phyloP scores from a whole-genome alignment of 768 basidiomycete species.

The Dacryopinax spathularia region DNA sequence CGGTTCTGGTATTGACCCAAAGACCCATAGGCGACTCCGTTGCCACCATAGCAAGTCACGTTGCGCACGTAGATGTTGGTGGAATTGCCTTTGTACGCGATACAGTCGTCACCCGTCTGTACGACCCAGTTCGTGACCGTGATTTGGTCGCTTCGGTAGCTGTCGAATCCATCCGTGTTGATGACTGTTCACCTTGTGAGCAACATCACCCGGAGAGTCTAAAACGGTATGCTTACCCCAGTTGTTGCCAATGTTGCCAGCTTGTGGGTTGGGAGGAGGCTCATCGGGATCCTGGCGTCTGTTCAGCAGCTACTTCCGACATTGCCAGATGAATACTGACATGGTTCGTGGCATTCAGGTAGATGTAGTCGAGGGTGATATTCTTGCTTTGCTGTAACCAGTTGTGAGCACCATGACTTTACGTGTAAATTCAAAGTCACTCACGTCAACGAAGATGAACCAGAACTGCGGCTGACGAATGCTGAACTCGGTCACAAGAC shows the following conservation, averaged over 20 bases:
- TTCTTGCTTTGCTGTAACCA: neutral
- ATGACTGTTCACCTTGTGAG: constrained; percentile 18
- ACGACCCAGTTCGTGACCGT: constrained; percentile 29
- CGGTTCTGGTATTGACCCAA: constrained; percentile 26
- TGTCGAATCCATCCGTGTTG: constrained; percentile 30
- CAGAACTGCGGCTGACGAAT: neutral
- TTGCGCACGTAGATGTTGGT: constrained; percentile 31
- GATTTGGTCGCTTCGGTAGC: constrained; percentile 28
- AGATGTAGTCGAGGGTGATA: neutral
- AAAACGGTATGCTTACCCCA: neutral
- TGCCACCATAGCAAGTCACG: constrained; percentile 26
- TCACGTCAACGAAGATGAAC: neutral
- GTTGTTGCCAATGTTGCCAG: neutral
- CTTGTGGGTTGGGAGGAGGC: constrained; percentile 5
- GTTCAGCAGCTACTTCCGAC: too few relatives aligned
- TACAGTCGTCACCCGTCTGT: constrained; percentile 29
- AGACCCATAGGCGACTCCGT: constrained; percentile 30
- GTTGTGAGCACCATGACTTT: neutral
- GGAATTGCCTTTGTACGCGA: constrained; percentile 30
- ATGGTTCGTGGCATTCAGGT: neutral
- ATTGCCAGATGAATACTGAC: neutral
- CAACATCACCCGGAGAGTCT: neutral
- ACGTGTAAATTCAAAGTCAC: neutral
- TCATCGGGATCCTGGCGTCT: constrained; percentile 2
- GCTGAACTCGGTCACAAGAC: constrained; percentile 15